Conservation (phyloP, 2,329 filamentous ascomycete genomes). For the Trichoderma sp. region DNA sequence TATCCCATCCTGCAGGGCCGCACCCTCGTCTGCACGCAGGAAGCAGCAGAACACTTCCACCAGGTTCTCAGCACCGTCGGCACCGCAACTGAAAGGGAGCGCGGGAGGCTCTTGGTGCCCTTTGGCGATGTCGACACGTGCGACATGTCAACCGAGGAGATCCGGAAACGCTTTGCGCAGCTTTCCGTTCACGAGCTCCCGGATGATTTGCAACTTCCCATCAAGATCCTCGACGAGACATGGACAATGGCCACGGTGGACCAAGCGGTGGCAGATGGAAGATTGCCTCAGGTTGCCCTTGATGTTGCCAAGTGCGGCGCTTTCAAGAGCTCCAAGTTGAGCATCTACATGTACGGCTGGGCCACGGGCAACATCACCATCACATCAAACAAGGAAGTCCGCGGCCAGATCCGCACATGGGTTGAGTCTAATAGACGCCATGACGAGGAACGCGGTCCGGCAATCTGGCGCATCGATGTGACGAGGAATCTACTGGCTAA, state of each 20-base stretch:
- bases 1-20: slow-evolving; percentile 42
- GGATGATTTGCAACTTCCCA: slow-evolving; percentile 40
- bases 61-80: slow-evolving; percentile 43
- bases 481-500: slow-evolving; percentile 44
- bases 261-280: slow-evolving; percentile 33
- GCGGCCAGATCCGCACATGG: slow-evolving; percentile 42
- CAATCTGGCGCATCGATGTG: slow-evolving; percentile 41
- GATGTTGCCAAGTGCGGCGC: slow-evolving; percentile 39
- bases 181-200: slow-evolving; percentile 42
- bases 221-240: slow-evolving; percentile 38
- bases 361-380: slow-evolving; percentile 40
- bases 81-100: slow-evolving; percentile 42
- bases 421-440: slow-evolving; percentile 38
- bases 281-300: slow-evolving; percentile 41
- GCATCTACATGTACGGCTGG: slow-evolving; percentile 48
- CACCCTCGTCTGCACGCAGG: slow-evolving; percentile 43
- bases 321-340: slow-evolving; percentile 44
- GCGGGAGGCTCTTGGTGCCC: slow-evolving; percentile 42
- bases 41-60: slow-evolving; percentile 46
- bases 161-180: slow-evolving; percentile 38
- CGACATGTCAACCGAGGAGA: slow-evolving; percentile 25
- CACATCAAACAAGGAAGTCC: slow-evolving; percentile 47
- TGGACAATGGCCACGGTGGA: slow-evolving; percentile 38
- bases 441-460: slow-evolving; percentile 39
- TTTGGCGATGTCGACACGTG: slow-evolving; percentile 30